phyloP scores from a whole-genome alignment of 2,329 filamentous ascomycete species.

The Pseudogymnoascus pannorum region DNA sequence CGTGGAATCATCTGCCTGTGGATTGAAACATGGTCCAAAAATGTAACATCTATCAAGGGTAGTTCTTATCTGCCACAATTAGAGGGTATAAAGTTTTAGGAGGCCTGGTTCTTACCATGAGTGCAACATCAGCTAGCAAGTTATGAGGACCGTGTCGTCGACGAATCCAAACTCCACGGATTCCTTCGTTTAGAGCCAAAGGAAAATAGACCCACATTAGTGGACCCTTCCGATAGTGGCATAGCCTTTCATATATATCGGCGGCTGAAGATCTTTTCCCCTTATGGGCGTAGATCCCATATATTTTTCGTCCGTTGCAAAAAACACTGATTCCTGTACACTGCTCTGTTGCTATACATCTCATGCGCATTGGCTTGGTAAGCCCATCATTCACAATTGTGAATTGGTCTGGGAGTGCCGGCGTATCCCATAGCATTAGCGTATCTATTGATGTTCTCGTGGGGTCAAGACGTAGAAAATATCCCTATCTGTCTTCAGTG shows the following conservation, averaged over 20 bases:
- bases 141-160: background rate
- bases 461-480: conserved; percentile 1
- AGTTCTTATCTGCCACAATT: conserved; percentile 1
- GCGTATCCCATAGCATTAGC: conserved; percentile 9
- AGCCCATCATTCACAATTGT: background rate
- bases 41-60: background rate
- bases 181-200: background rate
- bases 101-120: conserved; percentile 8
- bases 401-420: background rate
- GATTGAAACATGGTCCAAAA: conserved; percentile 7
- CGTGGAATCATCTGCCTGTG: background rate
- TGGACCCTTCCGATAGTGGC: background rate
- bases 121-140: background rate
- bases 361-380: conserved; percentile 2
- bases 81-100: too few relatives aligned
- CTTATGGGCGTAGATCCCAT: conserved; percentile 10
- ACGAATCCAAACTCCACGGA: conserved; percentile 4
- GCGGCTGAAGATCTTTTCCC: background rate
- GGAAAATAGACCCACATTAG: conserved; percentile 8
- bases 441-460: background rate
- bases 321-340: conserved; percentile 6
- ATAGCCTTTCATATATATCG: background rate
- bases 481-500: background rate
- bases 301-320: background rate
- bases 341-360: background rate